Evolutionary conservation across 257 asterid genomes (phyloP), one percentile per base, ranked within the genome.

Genomic region (Rubia yunnanensis): DNA sequence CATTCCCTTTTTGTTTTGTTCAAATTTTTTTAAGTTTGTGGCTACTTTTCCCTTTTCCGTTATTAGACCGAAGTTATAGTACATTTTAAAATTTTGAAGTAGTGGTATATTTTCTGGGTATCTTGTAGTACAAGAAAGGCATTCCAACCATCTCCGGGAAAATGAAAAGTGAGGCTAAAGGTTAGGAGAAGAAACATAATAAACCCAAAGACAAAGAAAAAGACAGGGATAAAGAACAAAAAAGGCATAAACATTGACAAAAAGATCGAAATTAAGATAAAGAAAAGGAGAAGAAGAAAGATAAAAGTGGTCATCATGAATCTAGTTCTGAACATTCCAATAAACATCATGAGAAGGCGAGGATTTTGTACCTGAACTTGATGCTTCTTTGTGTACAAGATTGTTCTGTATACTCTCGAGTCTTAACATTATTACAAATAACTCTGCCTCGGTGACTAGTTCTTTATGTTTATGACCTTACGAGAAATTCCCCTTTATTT

Each of bases 241-340:
- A 89, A 80, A 92, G 82, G 90, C 96, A 92, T 79, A 89, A 84
- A 72, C 99, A 84, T 76, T 96, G 92, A 69, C 97, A 92, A 75
- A 92, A 92, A 77, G 97, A 92, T 73, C 95, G 96, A 61, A 86
- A 87, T 76, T 88, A 90, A 75, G 95, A 92, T 76, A 91, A 86
- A 80, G 98, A 92, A 84, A 91, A 92, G 83, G 96, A 92, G 80
- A 92, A 84, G 82, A 88, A 83, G 81, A 92, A 86, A 64, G 95
- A 87, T 59, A 92, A 80, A 80, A 79, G 84, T 70, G 82, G 87
- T 73, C 89, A 82, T 79, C 89, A 81, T 72, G 98, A 92, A 62
- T 80, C 96, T 72, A 92, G 87, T 62, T 85, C 89, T 70, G 95
- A 92, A 68, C 92, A 77, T 79, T 85, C 95, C 20, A 89, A 83